Percentiles rank a stretch among this genome's conserved stretches.
Evolutionary conservation across 192 early-diverging fungal species (phyloP).

Genomic region (Umbelopsis sp.): DNA sequence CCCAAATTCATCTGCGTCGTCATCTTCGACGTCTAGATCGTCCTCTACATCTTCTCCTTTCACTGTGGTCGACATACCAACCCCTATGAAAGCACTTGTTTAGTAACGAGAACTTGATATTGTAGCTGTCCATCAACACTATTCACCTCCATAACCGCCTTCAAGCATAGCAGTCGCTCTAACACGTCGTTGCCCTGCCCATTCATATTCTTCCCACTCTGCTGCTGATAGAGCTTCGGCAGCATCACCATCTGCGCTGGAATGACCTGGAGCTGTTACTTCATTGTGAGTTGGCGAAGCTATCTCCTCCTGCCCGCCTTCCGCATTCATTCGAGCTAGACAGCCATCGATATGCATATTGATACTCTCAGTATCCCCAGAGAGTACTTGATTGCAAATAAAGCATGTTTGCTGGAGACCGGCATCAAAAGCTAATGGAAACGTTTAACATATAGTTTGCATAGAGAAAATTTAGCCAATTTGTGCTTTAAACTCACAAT

Average conservation of each 20-base stretch:
- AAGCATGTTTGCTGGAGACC: slow-evolving; percentile 58
- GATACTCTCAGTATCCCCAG: slow-evolving; percentile 58
- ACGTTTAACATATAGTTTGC: slow-evolving; percentile 20
- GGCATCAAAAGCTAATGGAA: slow-evolving; percentile 26
- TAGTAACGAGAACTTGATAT: not conserved
- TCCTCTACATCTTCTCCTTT: slow-evolving; percentile 71
- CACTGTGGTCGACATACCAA: slow-evolving; percentile 39
- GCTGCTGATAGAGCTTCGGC: slow-evolving; percentile 21
- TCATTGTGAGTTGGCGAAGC: slow-evolving; percentile 4
- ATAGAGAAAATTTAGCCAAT: not conserved
- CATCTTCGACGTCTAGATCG: slow-evolving; percentile 83
- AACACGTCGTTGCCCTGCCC: slow-evolving; percentile 81
- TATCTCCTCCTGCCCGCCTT: not conserved
- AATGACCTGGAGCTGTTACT: slow-evolving; percentile 11
- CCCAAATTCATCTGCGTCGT: slow-evolving; percentile 75
- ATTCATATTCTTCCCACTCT: slow-evolving; percentile 77
- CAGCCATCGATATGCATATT: slow-evolving; percentile 84
- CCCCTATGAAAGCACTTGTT: slow-evolving; percentile 16
- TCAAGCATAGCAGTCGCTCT: slow-evolving; percentile 81
- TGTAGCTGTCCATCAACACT: no score
- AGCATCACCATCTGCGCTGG: slow-evolving; percentile 21
- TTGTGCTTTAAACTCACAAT: not conserved
- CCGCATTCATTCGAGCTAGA: slow-evolving; percentile 42
- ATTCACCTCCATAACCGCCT: slow-evolving; percentile 69
- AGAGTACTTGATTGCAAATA: slow-evolving; percentile 63